Conservation (phyloP, 352 stramenopile species). For the Phytophthora crassamura region DNA sequence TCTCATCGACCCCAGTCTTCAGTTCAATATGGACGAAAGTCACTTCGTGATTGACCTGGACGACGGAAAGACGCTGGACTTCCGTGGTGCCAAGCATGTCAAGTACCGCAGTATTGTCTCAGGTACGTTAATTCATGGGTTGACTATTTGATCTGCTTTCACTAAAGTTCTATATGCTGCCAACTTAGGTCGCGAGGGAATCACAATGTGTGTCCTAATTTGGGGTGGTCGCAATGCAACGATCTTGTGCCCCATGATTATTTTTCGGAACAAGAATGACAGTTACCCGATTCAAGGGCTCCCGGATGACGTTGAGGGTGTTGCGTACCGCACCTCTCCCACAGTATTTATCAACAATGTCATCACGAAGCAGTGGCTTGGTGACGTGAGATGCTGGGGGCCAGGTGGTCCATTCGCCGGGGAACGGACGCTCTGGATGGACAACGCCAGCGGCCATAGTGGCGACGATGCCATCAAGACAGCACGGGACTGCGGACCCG, state of each 20-base stretch:
- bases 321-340: too few species aligned
- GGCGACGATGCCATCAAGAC: too few species aligned
- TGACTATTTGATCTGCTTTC: too few species aligned
- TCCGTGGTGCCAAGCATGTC: not conserved
- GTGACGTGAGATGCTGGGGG: too few species aligned
- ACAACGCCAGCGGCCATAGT: too few species aligned
- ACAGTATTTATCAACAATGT: too few species aligned
- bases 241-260: constrained; percentile 8
- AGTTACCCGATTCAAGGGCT: constrained; percentile 23
- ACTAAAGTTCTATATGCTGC: too few species aligned
- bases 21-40: constrained; percentile 24
- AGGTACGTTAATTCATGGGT: constrained; percentile 5
- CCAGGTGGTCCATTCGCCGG: too few species aligned
- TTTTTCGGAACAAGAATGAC: constrained; percentile 10
- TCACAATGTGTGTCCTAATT: constrained; percentile 21
- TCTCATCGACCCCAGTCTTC: not conserved
- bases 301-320: too few species aligned
- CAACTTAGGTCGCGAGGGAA: constrained; percentile 22
- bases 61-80: constrained; percentile 13
- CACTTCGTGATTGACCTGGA: constrained; percentile 27
- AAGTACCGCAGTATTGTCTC: constrained; percentile 21
- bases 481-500: too few species aligned
- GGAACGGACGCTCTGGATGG: too few species aligned
- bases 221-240: not conserved
- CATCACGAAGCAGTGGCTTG: too few species aligned